These are phyloP conservation scores for Starmerella kuoi DNA, from an alignment of 805 yeast genomes.

Conservation along the genomic window DNA sequence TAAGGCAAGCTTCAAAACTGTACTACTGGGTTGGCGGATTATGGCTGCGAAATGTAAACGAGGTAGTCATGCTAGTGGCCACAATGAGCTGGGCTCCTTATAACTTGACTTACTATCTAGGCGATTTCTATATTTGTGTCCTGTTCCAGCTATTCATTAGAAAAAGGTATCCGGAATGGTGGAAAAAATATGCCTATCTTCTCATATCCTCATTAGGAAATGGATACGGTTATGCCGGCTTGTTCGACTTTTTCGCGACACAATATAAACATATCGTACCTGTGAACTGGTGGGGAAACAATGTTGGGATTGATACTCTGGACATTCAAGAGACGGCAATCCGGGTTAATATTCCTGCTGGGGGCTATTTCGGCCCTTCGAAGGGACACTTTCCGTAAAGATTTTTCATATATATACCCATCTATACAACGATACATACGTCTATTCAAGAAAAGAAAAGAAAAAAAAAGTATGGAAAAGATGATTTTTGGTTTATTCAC, in stretches of 20 bases:
- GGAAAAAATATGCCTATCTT: constrained; percentile 42
- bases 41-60: constrained; percentile 11
- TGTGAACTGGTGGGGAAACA: constrained; percentile 55
- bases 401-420: too few relatives aligned
- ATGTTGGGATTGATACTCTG: constrained; percentile 5
- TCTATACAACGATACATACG: too few relatives aligned
- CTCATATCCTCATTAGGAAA: constrained; percentile 39
- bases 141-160: constrained; percentile 36
- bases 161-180: constrained; percentile 36
- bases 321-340: constrained; percentile 14
- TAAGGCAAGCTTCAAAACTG: constrained; percentile 30
- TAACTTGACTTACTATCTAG: constrained; percentile 34
- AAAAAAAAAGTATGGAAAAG: too few relatives aligned
- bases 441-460: too few relatives aligned
- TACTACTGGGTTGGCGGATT: constrained; percentile 35
- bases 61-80: constrained; percentile 8
- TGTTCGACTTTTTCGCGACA: constrained; percentile 36
- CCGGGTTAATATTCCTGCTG: constrained; percentile 15
- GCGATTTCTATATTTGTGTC: constrained; percentile 33
- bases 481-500: constrained; percentile 2
- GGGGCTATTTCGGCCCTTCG: constrained; percentile 27
- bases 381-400: constrained; percentile 19
- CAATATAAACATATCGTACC: constrained; percentile 36
- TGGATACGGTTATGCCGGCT: constrained; percentile 40
- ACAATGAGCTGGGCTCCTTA: constrained; percentile 32